A percentile compares a stretch with the other conserved stretches of the same genome.
Conservation (phyloP, 2,329 filamentous ascomycete species). For the Penicillium freii region DNA sequence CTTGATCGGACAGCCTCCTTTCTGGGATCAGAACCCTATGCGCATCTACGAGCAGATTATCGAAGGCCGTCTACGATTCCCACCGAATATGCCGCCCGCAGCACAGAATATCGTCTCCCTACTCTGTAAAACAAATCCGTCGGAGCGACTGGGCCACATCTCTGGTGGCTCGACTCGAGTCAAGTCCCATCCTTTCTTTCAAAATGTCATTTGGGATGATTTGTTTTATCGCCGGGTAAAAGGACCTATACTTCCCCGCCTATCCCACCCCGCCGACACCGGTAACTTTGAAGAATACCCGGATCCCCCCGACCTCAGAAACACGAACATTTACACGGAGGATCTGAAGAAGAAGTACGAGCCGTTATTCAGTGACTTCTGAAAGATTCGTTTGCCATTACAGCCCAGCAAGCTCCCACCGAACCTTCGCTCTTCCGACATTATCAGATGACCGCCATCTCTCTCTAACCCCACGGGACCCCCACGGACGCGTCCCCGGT, state of each 20-base stretch:
- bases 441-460: background rate
- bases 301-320: slow-evolving; percentile 51
- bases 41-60: slow-evolving; percentile 69
- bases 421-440: background rate
- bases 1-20: slow-evolving; percentile 64
- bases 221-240: slow-evolving; percentile 59
- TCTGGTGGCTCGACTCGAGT: slow-evolving; percentile 59
- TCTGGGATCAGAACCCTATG: slow-evolving; percentile 69
- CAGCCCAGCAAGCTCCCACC: background rate
- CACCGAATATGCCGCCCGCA: slow-evolving; percentile 56
- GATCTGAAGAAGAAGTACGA: slow-evolving; percentile 62
- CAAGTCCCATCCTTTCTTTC: slow-evolving; percentile 62
- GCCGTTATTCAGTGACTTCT: slow-evolving; percentile 61
- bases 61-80: slow-evolving; percentile 61
- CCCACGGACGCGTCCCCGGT: slow-evolving; percentile 5
- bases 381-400: slow-evolving; percentile 14
- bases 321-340: slow-evolving; percentile 55
- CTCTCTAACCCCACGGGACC: background rate
- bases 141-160: slow-evolving; percentile 62
- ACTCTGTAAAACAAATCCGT: slow-evolving; percentile 63
- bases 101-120: slow-evolving; percentile 61
- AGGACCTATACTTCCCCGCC: slow-evolving; percentile 62
- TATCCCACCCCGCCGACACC: slow-evolving; percentile 59
- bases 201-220: slow-evolving; percentile 61
- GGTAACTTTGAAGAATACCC: slow-evolving; percentile 67